Conservation (phyloP, 352 stramenopile genomes). For the Pythium aphanidermatum region DNA sequence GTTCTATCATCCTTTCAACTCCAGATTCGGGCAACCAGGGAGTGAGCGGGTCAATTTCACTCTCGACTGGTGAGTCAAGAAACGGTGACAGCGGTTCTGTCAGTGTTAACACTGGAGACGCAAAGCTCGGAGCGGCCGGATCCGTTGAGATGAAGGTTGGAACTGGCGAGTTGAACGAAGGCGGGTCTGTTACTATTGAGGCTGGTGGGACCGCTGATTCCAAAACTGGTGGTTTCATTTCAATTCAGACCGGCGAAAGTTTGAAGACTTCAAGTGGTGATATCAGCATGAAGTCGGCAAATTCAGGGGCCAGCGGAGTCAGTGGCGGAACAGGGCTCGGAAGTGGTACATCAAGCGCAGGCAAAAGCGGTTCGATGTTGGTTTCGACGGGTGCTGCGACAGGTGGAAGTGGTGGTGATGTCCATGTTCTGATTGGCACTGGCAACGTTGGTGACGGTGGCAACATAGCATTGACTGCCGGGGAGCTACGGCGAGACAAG, state of each 20-base stretch:
- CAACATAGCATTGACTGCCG: conserved; percentile 61
- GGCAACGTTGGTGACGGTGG: conserved; percentile 53
- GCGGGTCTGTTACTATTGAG: conserved; percentile 65
- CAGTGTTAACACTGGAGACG: conserved; percentile 40
- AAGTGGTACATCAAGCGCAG: conserved; percentile 48
- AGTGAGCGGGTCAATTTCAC: conserved; percentile 36
- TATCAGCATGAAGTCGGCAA: conserved; percentile 51
- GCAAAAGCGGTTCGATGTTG: conserved; percentile 46
- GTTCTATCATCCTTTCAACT: conserved; percentile 39
- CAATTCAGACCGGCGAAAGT: conserved; percentile 51
- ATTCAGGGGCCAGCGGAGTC: conserved; percentile 44
- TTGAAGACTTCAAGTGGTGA: conserved; percentile 63
- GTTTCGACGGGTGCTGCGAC: conserved; percentile 46
- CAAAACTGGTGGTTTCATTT: conserved; percentile 56
- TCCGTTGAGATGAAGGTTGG: conserved; percentile 48
- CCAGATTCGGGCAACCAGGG: conserved; percentile 39
- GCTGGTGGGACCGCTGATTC: conserved; percentile 66
- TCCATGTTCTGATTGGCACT: conserved; percentile 42
- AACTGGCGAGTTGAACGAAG: conserved; percentile 73
- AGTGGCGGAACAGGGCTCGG: conserved; percentile 53
- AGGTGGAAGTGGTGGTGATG: conserved; percentile 52
- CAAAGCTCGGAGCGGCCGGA: conserved; percentile 43
- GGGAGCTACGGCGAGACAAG: conserved; percentile 36
- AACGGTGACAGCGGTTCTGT: conserved; percentile 56
- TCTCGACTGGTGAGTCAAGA: conserved; percentile 36